Base-by-base conservation (phyloP, 2,329 filamentous ascomycete species). In the Alternaria sp. region DNA sequence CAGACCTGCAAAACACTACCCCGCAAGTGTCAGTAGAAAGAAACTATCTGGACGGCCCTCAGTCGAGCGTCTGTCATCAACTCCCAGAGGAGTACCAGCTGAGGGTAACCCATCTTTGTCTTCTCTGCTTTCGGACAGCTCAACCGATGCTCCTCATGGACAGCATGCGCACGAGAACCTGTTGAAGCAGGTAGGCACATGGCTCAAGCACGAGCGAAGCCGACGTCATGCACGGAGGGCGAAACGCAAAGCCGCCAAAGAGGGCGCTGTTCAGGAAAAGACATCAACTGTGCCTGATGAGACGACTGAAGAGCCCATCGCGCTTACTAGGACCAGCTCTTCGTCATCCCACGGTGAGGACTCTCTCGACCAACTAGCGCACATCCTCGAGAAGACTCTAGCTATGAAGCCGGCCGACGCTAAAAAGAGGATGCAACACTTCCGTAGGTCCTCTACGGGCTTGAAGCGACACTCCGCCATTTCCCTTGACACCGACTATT, bases 401-500 rank as follows among this genome's bases (percentile, higher is more conserved):
- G 81, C 84, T 64, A 66, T 80, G 58, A 77, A 72, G 37, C 70
- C 71, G 5, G 64, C 67, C 30, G 78, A 80, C 28, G 70, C 68
- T 14, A 78, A 76, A 65, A 80, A 77, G 57, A 76, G 70, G 55
- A 55, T 63, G 12, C 66, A 70, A 7, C 70, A 74, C 53, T 64
- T 68, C 20, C 74, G 72, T n/a, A 75, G 72, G 21, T 65, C 76
- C 12, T 78, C 77, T 8, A 70, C 73, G 2, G 70, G 77, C 6
- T 67, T 79, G 67, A 79, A 84, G 74, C 71, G 84, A 69, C 72
- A 81, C 82, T 72, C 84, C 78, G 70, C 84, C 1, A 86, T 85
- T 5, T 93, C 92, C 5, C 96, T 93, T 0, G 95, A 97, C 71
- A 96, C 94, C 0, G 95, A 98, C 62, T 92, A 90, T 70, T 83